phyloP scores from a whole-genome alignment of 305 asterid genomes.

The Plantago coronopus region DNA sequence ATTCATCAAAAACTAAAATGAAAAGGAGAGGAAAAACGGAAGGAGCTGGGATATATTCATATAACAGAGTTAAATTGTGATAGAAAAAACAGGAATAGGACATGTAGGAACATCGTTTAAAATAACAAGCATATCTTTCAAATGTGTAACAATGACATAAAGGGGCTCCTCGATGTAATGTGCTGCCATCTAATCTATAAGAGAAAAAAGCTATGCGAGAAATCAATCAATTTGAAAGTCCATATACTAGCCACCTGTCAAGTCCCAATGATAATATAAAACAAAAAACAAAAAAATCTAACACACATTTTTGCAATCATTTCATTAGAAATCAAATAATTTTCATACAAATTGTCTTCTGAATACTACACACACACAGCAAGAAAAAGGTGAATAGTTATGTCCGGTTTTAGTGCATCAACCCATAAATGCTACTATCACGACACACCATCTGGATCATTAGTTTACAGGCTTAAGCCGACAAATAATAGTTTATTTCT shows the following conservation, averaged over 20 bases:
- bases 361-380: not conserved
- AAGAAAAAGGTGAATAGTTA: no score
- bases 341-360: not conserved
- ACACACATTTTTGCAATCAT: not conserved
- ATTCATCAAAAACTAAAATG: constrained; percentile 5
- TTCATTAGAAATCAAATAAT: no score
- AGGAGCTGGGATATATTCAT: not conserved
- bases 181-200: no score
- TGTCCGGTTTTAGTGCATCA: not conserved
- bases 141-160: no score
- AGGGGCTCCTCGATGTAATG: no score
- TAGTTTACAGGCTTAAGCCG: no score
- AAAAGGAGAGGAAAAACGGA: not conserved
- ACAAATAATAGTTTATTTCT: no score
- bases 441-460: not conserved
- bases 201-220: no score
- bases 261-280: not conserved
- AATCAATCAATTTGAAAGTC: no score
- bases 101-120: not conserved
- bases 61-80: not conserved
- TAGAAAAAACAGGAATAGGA: not conserved
- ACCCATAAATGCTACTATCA: not conserved
- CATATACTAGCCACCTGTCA: no score
- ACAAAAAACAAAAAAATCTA: no score
- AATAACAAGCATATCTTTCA: no score